Conservation (phyloP, 164 flowering plant species). For the Vitis amurensis region DNA sequence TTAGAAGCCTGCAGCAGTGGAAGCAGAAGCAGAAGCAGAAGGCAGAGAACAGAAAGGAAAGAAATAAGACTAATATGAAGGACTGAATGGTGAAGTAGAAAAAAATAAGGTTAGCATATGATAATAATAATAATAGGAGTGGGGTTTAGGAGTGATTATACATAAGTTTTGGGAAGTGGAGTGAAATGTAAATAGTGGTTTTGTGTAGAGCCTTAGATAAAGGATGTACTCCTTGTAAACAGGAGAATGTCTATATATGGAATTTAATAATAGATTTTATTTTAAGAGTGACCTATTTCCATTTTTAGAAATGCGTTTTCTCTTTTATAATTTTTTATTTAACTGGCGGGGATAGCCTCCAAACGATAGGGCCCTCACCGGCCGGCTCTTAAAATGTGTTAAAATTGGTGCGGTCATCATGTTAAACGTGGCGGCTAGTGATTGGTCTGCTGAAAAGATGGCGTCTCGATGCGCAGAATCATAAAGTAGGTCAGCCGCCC, state of each 20-base stretch:
- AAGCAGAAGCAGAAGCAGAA: neutral
- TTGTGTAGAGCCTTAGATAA: neutral
- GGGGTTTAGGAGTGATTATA: constrained; percentile 18
- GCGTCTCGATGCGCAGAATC: constrained; percentile 14
- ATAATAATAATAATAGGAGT: neutral
- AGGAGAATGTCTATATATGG: constrained; percentile 16
- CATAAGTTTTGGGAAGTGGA: constrained; percentile 21
- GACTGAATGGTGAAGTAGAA: neutral
- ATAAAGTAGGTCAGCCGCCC: constrained; percentile 29
- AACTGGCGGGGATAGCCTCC: neutral
- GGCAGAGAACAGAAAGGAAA: neutral
- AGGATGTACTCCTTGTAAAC: neutral
- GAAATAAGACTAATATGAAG: constrained; percentile 4
- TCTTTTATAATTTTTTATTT: neutral
- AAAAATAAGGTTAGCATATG: neutral
- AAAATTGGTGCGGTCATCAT: neutral
- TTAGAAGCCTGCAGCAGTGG: neutral
- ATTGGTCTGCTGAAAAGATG: constrained; percentile 5
- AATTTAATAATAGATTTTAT: constrained; percentile 7
- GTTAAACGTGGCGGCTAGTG: constrained; percentile 3
- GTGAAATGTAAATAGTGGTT: constrained; percentile 15
- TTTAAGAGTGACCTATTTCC: neutral
- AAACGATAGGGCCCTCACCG: neutral
- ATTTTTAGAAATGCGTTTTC: neutral
- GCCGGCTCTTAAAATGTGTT: constrained; percentile 7